Conservation (phyloP, 345 rosid species). For the Ceriops tagal region DNA sequence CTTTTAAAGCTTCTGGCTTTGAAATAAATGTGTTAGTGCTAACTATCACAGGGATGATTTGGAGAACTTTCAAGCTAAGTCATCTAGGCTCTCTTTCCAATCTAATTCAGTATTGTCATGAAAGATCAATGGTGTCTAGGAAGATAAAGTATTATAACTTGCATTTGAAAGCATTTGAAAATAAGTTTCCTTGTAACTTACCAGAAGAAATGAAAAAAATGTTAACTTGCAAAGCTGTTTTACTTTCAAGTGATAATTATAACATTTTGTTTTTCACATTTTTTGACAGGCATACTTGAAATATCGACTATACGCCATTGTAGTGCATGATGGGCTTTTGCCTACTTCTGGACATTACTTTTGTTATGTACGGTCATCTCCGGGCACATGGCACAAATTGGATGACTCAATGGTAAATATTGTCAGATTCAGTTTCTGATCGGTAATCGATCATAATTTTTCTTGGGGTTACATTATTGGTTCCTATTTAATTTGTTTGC, state of each 20-base stretch:
- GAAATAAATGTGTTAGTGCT: no score
- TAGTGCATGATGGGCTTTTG: slow-evolving; percentile 61
- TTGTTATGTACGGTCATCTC: slow-evolving; percentile 62
- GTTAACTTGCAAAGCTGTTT: neutral
- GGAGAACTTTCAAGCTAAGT: neutral
- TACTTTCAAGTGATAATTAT: neutral
- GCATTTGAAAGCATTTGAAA: no score
- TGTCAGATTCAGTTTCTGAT: neutral
- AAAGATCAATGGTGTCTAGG: neutral
- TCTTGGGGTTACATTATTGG: neutral
- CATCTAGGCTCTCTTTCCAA: neutral
- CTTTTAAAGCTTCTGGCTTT: no score
- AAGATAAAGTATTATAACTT: neutral
- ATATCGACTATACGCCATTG: slow-evolving; percentile 69
- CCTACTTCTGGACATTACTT: slow-evolving; percentile 72
- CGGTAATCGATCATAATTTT: neutral
- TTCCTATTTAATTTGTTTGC: neutral
- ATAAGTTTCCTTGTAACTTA: neutral
- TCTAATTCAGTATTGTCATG: neutral
- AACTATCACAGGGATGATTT: no score
- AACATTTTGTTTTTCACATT: neutral
- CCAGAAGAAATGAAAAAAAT: no score
- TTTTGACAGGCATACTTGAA: slow-evolving; percentile 42
- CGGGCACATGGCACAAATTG: slow-evolving; percentile 64
- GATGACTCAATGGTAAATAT: slow-evolving; percentile 58